Percentiles rank a stretch among this genome's conserved stretches.
Conservation (phyloP, 148 eudicot genomes). For the Selenicereus undatus region DNA sequence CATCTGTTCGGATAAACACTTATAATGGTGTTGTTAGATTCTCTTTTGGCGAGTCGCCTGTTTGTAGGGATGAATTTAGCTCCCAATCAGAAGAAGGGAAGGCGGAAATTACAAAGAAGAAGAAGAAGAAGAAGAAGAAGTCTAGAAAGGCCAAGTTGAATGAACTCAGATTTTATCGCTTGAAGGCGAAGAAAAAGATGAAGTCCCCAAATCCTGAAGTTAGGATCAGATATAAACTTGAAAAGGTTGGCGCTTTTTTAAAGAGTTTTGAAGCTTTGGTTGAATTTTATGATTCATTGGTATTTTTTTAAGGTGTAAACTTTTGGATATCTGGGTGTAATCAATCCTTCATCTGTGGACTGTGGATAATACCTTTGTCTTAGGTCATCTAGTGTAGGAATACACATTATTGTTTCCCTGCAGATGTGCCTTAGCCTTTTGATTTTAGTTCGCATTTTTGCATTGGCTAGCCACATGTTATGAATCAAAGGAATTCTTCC, state of each 20-base stretch:
- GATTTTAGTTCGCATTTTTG: background rate
- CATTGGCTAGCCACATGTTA: background rate
- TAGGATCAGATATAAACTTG: conserved; percentile 85
- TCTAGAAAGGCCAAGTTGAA: conserved; percentile 71
- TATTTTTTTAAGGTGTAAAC: conserved; percentile 2
- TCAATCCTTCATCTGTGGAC: background rate
- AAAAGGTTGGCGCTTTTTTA: conserved; percentile 45
- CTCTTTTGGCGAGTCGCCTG: conserved; percentile 34
- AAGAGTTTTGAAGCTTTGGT: background rate
- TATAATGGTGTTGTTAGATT: conserved; percentile 69
- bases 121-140: conserved; percentile 35
- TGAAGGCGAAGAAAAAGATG: conserved; percentile 93
- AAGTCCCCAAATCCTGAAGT: conserved; percentile 91
- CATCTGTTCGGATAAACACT: conserved; percentile 55
- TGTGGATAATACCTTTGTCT: background rate
- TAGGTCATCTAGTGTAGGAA: background rate
- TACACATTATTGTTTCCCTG: background rate
- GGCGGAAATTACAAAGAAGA: conserved; percentile 19
- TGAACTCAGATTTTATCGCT: conserved; percentile 74
- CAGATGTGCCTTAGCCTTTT: background rate
- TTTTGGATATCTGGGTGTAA: background rate
- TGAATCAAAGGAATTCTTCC: background rate
- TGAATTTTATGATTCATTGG: background rate
- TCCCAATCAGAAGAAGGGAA: conserved; percentile 21
- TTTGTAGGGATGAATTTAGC: conserved; percentile 5